These are phyloP conservation scores for Peribolospora kevripleyi DNA, from an alignment of 768 basidiomycete genomes.

Conservation along the genomic window DNA sequence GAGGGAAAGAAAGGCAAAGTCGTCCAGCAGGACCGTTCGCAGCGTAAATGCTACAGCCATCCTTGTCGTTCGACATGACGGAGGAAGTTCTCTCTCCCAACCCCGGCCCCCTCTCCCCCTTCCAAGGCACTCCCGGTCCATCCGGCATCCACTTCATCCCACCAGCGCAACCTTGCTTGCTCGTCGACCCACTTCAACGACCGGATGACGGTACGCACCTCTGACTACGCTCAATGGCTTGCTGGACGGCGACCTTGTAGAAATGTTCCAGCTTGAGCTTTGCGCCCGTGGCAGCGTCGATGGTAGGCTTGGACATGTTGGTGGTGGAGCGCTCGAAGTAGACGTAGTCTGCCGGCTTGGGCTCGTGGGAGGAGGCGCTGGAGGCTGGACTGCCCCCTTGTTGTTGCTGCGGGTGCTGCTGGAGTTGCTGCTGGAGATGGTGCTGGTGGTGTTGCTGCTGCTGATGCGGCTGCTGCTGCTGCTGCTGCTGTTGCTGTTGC, in stretches of 20 bases:
- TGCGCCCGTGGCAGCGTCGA: conserved; percentile 60
- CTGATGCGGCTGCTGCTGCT: neutral
- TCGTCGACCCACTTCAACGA: neutral
- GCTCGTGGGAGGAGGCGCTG: neutral
- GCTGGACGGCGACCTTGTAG: conserved; percentile 89
- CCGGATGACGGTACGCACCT: conserved; percentile 30
- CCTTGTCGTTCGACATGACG: no score
- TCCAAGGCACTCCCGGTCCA: no score
- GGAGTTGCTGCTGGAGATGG: conserved; percentile 9
- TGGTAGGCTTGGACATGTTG: conserved; percentile 54
- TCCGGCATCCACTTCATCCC: no score
- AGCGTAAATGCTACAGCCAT: no score
- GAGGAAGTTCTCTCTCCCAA: no score
- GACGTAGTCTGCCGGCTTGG: conserved; percentile 44
- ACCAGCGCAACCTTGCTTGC: neutral
- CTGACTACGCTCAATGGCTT: conserved; percentile 77
- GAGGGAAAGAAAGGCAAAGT: neutral
- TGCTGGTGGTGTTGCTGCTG: conserved; percentile 15
- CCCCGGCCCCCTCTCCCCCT: no score
- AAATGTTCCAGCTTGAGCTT: conserved; percentile 90
- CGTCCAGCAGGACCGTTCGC: no score
- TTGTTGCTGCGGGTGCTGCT: conserved; percentile 4
- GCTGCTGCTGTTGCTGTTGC: neutral
- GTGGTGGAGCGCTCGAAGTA: conserved; percentile 64
- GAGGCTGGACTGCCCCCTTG: neutral